phyloP scores from a whole-genome alignment of 176 grass and related monocot species.

The Leersia perrieri region DNA sequence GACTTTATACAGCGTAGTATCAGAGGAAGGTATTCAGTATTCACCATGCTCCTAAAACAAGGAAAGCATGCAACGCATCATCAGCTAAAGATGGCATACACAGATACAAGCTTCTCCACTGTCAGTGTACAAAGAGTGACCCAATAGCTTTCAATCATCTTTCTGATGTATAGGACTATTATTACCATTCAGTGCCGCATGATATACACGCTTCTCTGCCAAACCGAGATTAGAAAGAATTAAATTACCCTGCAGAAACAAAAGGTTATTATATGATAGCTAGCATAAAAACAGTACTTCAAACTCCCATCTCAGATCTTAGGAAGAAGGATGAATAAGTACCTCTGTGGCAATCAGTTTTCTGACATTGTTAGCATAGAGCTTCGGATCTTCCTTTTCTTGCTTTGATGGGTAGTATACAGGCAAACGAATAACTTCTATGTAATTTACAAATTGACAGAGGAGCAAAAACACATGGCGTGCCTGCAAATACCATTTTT shows the following conservation, averaged over 20 bases:
- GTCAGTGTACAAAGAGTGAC: constrained; percentile 24
- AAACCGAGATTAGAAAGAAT: constrained; percentile 80
- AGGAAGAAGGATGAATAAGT: constrained; percentile 8
- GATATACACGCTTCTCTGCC: constrained; percentile 81
- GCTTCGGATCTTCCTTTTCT: constrained; percentile 83
- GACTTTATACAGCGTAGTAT: constrained; percentile 44
- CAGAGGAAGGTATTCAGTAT: constrained; percentile 28
- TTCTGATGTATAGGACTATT: constrained; percentile 69
- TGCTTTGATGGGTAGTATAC: constrained; percentile 83
- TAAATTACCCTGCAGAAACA: constrained; percentile 70
- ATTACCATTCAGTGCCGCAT: constrained; percentile 80
- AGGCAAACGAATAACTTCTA: constrained; percentile 81
- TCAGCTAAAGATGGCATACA: constrained; percentile 20
- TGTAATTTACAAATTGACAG: constrained; percentile 85
- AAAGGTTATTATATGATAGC: constrained; percentile 1
- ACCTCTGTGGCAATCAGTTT: constrained; percentile 81
- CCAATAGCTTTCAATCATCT: constrained; percentile 66
- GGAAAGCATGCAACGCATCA: constrained; percentile 25
- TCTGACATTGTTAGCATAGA: constrained; percentile 74
- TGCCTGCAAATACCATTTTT: constrained; percentile 36
- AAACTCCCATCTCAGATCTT: not conserved
- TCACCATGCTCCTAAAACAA: constrained; percentile 29
- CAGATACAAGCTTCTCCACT: constrained; percentile 37
- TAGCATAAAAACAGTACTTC: not conserved
- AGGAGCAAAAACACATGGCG: constrained; percentile 90